Percentiles rank a stretch among this genome's conserved stretches.
Conservation (phyloP, 208 protist species). For the Trypanosoma theileri region DNA sequence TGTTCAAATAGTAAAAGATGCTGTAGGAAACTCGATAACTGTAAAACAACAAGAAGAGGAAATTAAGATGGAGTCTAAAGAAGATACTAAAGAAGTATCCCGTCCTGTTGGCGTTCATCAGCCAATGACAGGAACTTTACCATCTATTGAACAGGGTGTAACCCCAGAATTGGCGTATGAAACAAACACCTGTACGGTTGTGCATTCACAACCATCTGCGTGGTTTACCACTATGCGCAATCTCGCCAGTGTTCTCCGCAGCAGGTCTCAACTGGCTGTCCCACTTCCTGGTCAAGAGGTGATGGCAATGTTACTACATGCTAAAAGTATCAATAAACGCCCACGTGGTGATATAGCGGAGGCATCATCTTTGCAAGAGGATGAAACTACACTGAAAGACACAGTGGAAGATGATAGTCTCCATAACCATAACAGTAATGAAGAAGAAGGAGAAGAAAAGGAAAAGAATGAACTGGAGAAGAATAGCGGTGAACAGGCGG, state of each 20-base stretch:
- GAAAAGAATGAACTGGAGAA: not conserved
- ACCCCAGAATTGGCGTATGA: constrained; percentile 14
- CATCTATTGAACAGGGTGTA: constrained; percentile 48
- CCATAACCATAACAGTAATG: not conserved
- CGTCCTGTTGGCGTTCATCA: constrained; percentile 46
- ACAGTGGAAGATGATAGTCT: constrained; percentile 1
- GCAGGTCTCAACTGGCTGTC: constrained; percentile 32
- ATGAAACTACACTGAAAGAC: constrained; percentile 2
- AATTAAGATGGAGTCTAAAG: not conserved
- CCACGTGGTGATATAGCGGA: not conserved
- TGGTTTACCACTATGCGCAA: constrained; percentile 65
- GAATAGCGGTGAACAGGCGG: not conserved
- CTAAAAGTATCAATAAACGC: constrained; percentile 6
- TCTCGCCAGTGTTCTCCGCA: constrained; percentile 39
- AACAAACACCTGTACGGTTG: constrained; percentile 15
- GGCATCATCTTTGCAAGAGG: not conserved
- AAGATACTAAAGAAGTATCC: not conserved
- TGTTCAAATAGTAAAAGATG: constrained; percentile 56
- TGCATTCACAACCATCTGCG: constrained; percentile 35
- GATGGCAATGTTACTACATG: constrained; percentile 23
- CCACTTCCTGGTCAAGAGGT: constrained; percentile 64
- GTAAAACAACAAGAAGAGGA: not conserved
- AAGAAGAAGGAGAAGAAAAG: constrained; percentile 12
- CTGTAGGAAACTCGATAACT: constrained; percentile 20
- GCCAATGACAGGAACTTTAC: constrained; percentile 80